Conservation (phyloP, 495 filamentous ascomycete species). For the Trypethelium eluteriae region DNA sequence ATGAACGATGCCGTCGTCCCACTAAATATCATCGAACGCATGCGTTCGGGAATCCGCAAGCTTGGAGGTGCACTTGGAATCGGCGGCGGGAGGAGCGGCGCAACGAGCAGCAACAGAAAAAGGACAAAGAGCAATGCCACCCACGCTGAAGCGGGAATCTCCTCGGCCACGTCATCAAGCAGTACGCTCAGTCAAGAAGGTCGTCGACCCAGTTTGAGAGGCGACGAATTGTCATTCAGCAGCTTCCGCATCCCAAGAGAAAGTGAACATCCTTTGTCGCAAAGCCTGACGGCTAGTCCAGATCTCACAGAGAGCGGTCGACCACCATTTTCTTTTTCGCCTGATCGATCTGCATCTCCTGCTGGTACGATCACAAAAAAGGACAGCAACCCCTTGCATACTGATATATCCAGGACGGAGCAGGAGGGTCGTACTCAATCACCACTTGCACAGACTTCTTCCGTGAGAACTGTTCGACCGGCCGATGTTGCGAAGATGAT, state of each 20-base stretch:
- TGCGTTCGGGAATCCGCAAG: conserved; percentile 57
- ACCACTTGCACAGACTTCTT: not conserved
- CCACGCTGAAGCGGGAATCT: conserved; percentile 20
- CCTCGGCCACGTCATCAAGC: conserved; percentile 38
- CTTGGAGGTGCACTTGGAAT: conserved; percentile 30
- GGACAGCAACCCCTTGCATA: conserved; percentile 19
- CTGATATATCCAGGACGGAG: not conserved
- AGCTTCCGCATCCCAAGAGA: conserved; percentile 29
- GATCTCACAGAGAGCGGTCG: conserved; percentile 43
- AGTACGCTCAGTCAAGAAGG: conserved; percentile 49
- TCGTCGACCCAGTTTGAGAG: conserved; percentile 61
- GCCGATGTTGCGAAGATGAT: conserved; percentile 39
- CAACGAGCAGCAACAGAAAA: conserved; percentile 19
- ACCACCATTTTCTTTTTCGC: conserved; percentile 35
- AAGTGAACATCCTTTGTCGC: conserved; percentile 71
- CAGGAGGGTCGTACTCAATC: not conserved
- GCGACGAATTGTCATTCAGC: conserved; percentile 58
- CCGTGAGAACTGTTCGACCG: not conserved
- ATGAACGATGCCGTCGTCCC: conserved; percentile 84
- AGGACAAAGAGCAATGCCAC: conserved; percentile 32
- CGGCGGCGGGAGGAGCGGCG: conserved; percentile 17
- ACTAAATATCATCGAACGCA: conserved; percentile 73
- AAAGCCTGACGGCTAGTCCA: conserved; percentile 71
- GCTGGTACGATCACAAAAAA: conserved; percentile 14
- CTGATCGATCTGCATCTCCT: conserved; percentile 32